phyloP scores from a whole-genome alignment of 2,329 filamentous ascomycete genomes.

The Aspergillus floridensis region DNA sequence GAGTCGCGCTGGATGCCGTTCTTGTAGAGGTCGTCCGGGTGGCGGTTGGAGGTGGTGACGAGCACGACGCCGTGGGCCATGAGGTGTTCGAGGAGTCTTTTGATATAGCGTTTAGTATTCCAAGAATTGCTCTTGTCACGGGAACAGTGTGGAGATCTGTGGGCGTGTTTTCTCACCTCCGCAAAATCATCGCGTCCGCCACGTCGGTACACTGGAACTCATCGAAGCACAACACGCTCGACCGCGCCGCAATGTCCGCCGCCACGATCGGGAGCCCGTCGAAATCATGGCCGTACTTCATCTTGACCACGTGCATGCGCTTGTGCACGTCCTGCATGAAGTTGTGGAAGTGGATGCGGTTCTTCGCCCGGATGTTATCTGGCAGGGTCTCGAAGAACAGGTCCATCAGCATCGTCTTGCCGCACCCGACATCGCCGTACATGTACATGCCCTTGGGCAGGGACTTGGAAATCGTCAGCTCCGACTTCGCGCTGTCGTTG shows the following conservation, averaged over 20 bases:
- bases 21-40: constrained; percentile 93
- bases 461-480: constrained; percentile 59
- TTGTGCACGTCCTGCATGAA: constrained; percentile 99
- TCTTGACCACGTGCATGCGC: constrained; percentile 84
- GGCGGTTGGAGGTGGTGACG: constrained; percentile 94
- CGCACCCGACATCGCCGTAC: constrained; percentile 93
- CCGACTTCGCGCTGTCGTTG: constrained; percentile 29
- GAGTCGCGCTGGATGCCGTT: constrained; percentile 96
- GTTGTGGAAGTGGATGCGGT: constrained; percentile 95
- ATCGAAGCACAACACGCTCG: constrained; percentile 91
- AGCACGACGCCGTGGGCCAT: constrained; percentile 98
- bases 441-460: constrained; percentile 90
- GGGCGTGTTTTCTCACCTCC: constrained; percentile 53
- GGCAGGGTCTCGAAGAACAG: constrained; percentile 94
- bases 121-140: background rate
- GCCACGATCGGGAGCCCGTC: constrained; percentile 90
- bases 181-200: constrained; percentile 95
- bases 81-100: constrained; percentile 74
- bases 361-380: constrained; percentile 73
- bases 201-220: constrained; percentile 99
- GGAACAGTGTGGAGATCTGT: background rate
- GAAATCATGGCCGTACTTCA: constrained; percentile 81
- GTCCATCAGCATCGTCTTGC: constrained; percentile 99
- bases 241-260: constrained; percentile 83
- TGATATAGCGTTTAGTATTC: background rate